Conservation (phyloP, 2,329 filamentous ascomycete genomes). For the Phyllosticta capitalensis region DNA sequence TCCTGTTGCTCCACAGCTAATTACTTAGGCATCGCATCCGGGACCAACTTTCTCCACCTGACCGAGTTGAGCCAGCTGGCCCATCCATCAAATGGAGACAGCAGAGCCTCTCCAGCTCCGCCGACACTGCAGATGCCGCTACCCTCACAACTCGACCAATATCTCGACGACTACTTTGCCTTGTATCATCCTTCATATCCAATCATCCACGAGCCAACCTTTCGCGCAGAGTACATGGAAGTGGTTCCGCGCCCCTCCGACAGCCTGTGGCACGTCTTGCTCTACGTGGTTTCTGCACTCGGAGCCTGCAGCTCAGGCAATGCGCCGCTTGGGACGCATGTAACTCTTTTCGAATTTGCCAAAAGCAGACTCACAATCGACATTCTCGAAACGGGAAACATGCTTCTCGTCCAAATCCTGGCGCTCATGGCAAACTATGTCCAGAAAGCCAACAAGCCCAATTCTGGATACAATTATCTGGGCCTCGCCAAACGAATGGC, state of each 20-base stretch:
- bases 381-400: conserved; percentile 39
- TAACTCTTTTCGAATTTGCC: conserved; percentile 39
- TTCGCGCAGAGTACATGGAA: conserved; percentile 39
- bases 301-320: conserved; percentile 36
- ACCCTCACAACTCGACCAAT: conserved; percentile 10
- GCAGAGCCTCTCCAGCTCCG: background rate
- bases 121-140: background rate
- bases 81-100: background rate
- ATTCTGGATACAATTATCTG: conserved; percentile 41
- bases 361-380: conserved; percentile 37
- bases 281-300: conserved; percentile 37
- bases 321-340: conserved; percentile 33
- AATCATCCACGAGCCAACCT: conserved; percentile 39
- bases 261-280: conserved; percentile 36
- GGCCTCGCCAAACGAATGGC: conserved; percentile 41
- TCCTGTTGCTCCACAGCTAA: background rate
- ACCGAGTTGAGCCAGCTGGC: background rate
- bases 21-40: background rate
- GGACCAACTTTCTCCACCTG: conserved; percentile 1
- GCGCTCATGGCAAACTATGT: conserved; percentile 40
- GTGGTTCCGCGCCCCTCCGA: conserved; percentile 33
- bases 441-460: conserved; percentile 43
- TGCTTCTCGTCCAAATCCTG: conserved; percentile 40
- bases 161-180: conserved; percentile 37
- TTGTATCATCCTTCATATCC: conserved; percentile 40